Percentiles rank a stretch among this genome's conserved stretches.
These are phyloP conservation scores for Chalciporus sp. DNA, from an alignment of 1,284 basidiomycete species.

Conservation along the genomic window DNA sequence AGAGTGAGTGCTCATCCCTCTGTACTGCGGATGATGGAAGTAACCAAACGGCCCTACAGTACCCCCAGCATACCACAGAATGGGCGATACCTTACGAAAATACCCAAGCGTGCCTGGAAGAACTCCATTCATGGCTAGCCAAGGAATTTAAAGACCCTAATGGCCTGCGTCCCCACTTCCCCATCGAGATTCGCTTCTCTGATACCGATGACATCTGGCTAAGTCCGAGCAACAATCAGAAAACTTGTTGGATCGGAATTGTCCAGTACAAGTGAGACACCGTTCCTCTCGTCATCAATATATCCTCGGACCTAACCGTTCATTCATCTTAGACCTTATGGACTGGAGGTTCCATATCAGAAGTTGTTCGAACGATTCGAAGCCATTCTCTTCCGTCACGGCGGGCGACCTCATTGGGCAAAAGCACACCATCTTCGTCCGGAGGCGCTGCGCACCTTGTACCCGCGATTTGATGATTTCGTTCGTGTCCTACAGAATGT, in stretches of 20 bases:
- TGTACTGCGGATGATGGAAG: constrained; percentile 15
- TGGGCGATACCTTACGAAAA: constrained; percentile 85
- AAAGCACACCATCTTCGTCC: constrained; percentile 86
- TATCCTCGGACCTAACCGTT: constrained; percentile 5
- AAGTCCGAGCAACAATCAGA: constrained; percentile 80
- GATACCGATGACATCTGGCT: constrained; percentile 92
- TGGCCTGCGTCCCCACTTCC: constrained; percentile 89
- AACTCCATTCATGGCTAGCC: constrained; percentile 77
- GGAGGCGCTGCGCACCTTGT: constrained; percentile 65
- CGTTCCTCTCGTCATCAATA: constrained; percentile 8
- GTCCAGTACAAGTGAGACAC: constrained; percentile 86
- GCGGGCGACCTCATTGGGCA: constrained; percentile 95
- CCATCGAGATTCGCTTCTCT: constrained; percentile 92
- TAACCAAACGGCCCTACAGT: constrained; percentile 47
- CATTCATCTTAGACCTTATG: constrained; percentile 73
- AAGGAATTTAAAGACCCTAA: constrained; percentile 65
- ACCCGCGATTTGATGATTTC: constrained; percentile 88
- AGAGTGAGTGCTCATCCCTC: constrained; percentile 51
- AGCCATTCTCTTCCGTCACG: constrained; percentile 68
- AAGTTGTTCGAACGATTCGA: constrained; percentile 84
- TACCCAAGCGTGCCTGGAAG: constrained; percentile 68
- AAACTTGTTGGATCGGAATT: constrained; percentile 94
- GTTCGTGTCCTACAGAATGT: constrained; percentile 66
- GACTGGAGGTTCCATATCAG: constrained; percentile 85
- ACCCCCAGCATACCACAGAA: constrained; percentile 88